Evolutionary conservation across 768 basidiomycete species (phyloP), one percentile per base, ranked within the genome.

Genomic region (Tephrocybe sp.): DNA sequence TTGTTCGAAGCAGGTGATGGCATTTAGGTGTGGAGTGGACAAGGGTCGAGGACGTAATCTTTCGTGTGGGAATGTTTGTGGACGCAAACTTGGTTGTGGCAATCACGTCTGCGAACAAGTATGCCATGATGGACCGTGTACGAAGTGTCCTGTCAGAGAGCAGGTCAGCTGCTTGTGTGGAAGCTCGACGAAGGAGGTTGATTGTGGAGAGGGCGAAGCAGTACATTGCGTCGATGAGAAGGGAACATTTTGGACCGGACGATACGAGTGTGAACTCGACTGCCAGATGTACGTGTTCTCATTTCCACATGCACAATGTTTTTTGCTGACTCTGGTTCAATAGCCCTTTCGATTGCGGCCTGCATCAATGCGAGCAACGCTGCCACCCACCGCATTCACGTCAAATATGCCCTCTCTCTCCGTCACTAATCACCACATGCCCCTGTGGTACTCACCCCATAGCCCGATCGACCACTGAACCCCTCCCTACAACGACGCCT

Each of bases 111-210:
- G 95, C 53, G 55, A 72, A 49, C 68, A 73, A 42, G 53, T 69
- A 0, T 99, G 95, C 58, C 97, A 99, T 61, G 72, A 77, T 1
- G 93, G 90, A 0, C 67, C 71, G 0, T 99, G 97, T 66, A 69
- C 63, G 3, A 71, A 74, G 1, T 98, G 97, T 66, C 55, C 67
- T 0, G 70, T 76, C 10, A 70, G 58, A 31, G 82, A 89, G 45
- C 36, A 57, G 1, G 77, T 77, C 21, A 70, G 60, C 22, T 98
- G 95, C 65, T 97, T 82, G 70, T 98, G 95, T 61, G 93, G 93
- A 0, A 79, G 78, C 54, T 79, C 82, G 31, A 68, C 67, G 31
- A 78, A 76, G 57, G 69, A 72, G 23, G 73, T 88, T 2, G 59
- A 57, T 0, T 99, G 95, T 61, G 90, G 90, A 2, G 76, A 79